Evolutionary conservation across 306 rosid species (phyloP), one percentile per base, ranked within the genome.

Genomic region (Cicer bijugum): DNA sequence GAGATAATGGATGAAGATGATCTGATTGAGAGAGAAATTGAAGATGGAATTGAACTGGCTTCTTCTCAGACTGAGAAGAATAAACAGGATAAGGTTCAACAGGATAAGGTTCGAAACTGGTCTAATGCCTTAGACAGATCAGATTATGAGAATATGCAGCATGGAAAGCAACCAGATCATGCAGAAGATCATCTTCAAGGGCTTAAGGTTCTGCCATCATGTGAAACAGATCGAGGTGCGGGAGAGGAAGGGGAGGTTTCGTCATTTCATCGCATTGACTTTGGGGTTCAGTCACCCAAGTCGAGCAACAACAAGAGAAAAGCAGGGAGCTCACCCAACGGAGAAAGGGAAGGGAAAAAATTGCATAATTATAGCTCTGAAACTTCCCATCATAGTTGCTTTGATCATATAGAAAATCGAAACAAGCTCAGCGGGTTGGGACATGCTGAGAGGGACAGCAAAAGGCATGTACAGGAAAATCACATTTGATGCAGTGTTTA

Each of bases 1-100:
- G 97, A 93, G 72, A 42, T 79, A 60, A 84, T 93, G 92, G 91
- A 93, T 71, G 97, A 93, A 53, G 98, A 93, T 80, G 98, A 93
- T 77, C 87, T 93, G 62, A 93, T 93, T 74, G 98, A 93, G 82
- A 89, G 88, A 80, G 97, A 89, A 80, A 82, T 93, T 44, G 98
- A 93, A 84, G 96, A 92, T 84, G 98, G 98, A 51, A 84, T 93
- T 23, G 98, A 93, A 79, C 74, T 93, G 73, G 91, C 92, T 69
- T 75, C 87, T 72, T 75, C 87, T 39, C 92, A 86, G 73, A 84
- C 68, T 80, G 96, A 89, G 77, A 91, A 82, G 74, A 91, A 46
- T 79, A 89, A 85, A 76, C 89, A 77, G n/a, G 97, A 88, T 57
- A 72, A 82, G 77, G 83, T 84, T 85, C 91, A 82, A 75, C 89